Base-by-base conservation (phyloP, 2,329 filamentous ascomycete genomes). In the Claviceps arundinis region DNA sequence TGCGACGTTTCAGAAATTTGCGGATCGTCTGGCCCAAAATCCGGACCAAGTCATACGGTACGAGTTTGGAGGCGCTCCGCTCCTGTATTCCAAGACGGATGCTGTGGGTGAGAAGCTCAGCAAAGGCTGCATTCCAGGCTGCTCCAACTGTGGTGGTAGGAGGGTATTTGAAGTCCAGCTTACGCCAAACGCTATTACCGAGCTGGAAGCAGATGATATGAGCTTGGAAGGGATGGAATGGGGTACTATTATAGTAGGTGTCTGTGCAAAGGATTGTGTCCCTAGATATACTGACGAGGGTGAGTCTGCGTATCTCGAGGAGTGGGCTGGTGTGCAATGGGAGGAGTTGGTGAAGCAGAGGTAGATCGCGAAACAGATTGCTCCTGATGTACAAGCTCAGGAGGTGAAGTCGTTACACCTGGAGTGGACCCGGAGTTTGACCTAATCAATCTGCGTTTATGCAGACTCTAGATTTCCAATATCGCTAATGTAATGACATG, bases 281-380 rank as follows among this genome's bases (percentile, higher is more conserved):
- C 79, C 81, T 16, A 66, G 67, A 5, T 77, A 78, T 0, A 75
- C 81, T 6, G 67, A 68, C 13, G 72, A 76, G 38, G 85, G 82
- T 0, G 76, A 82, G 61, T 78, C 82, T 0, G 87, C 84, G 1
- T 97, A 94, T 68, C 62, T 89, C 17, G 93, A 97, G 72, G 93
- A 98, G 69, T 98, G 93, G 91, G 82, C 80, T n/a, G 93, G 91
- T 6, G 93, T 97, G 57, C 93, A 98, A 68, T 98, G 91, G 93
- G 93, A 98, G 69, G 90, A 96, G 68, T 62, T 81, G 56, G 65
- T 64, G 37, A 73, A 70, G 62, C 56, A 58, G 26, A 64, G 68
- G 50, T 66, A 57, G 62, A 64, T 46, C 17, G 26, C 17, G 19
- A 22, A 38, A 13, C 13, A 7, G 8, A 17, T 26, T 22, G 22